Percentiles rank a stretch among this genome's conserved stretches.
These are phyloP conservation scores for Lathyrus sativus DNA, from an alignment of 306 rosid genomes.

Conservation along the genomic window DNA sequence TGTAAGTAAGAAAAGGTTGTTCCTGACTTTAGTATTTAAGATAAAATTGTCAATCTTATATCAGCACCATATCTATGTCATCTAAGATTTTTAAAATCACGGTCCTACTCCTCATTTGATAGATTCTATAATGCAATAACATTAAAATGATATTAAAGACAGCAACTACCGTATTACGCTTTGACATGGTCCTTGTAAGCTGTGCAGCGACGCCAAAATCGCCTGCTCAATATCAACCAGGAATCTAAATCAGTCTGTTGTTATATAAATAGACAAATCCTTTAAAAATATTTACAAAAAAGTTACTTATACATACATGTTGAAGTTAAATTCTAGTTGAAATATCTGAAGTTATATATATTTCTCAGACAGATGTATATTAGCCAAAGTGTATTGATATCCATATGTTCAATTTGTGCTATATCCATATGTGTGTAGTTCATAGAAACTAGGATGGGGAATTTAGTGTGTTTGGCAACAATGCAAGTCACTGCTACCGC, in stretches of 20 bases:
- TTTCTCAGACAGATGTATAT: too few relatives aligned
- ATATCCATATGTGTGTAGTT: too few relatives aligned
- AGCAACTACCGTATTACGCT: conserved; percentile 89
- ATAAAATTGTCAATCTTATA: conserved; percentile 21
- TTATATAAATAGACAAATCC: too few relatives aligned
- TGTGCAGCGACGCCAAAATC: conserved; percentile 99
- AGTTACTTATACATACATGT: too few relatives aligned
- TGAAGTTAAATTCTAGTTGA: too few relatives aligned
- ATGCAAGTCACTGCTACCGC: too few relatives aligned
- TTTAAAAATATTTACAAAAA: too few relatives aligned
- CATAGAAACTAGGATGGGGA: conserved; percentile 9
- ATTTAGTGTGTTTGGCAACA: background rate
- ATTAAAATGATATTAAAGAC: conserved; percentile 22
- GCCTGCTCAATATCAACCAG: conserved; percentile 60
- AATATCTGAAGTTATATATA: too few relatives aligned
- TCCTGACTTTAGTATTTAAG: conserved; percentile 14
- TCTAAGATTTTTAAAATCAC: conserved; percentile 25
- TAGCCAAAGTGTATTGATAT: too few relatives aligned
- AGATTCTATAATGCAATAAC: conserved; percentile 16
- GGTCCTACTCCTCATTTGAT: conserved; percentile 29
- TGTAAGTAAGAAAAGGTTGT: conserved; percentile 15
- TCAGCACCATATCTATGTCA: conserved; percentile 19
- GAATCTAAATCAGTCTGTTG: conserved; percentile 31
- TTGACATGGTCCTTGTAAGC: conserved; percentile 98
- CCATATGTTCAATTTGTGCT: too few relatives aligned